Base-by-base conservation (phyloP, 2,329 filamentous ascomycete genomes). In the Taxawa tesnikishii region DNA sequence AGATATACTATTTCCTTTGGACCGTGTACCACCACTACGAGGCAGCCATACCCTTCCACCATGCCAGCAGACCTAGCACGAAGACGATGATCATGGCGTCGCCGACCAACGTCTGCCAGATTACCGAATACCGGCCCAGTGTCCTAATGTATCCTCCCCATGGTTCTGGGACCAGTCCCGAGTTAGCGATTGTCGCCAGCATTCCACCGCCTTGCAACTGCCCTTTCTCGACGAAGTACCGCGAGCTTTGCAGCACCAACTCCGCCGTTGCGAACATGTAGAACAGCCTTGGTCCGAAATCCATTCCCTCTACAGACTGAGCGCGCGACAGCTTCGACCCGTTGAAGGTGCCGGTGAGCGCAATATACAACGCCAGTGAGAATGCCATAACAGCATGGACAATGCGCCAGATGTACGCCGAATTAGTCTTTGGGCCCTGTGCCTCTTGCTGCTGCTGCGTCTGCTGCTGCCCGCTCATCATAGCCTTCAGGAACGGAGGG, bases 201-300 rank as follows among this genome's bases (percentile, higher is more conserved):
- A 81, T 67, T 3, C 79, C 79, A 15, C 62, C 56, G 3, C 70
- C 70, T 38, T 70, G 70, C 28, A 68, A 51, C 38, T 58, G 57
- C 16, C 68, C 68, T 43, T 71, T 73, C 45, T 84, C 79, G 31
- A 83, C 49, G 43, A 84, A 74, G 51, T 79, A 82, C 15, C 81
- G 65, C 17, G 71, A 75, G 2, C 74, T 79, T 41, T 88, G 72
- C 40, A 88, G 61, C 32, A 83, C 51, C 8, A 83, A 67, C 59
- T 90, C 81, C 18, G 73, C 76, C 1, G 81, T 83, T 5, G 80
- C 77, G 50, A 88, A 90, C n/a, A 81, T 68, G 62, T 76, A 83
- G 55, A 88, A 85, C 56, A 85, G 78, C 39, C 67, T 65, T 28
- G 61, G 61, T 25, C 63, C 60, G 21, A 53, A 47, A 11, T 56